Base-by-base conservation (phyloP, 2,329 filamentous ascomycete genomes). In the Hymenoscyphus fraxineus region DNA sequence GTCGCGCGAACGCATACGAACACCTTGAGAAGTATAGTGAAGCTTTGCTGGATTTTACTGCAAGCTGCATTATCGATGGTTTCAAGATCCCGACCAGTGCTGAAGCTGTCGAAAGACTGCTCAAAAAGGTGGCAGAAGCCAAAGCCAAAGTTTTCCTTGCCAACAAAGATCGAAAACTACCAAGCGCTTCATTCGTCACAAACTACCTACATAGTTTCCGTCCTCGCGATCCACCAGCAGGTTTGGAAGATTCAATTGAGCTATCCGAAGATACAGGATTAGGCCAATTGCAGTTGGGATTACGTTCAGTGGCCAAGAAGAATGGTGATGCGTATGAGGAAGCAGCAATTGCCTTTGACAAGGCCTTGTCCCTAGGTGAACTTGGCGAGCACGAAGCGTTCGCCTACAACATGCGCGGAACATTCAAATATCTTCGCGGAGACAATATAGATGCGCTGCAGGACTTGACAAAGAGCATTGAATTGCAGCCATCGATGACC, bases 121-220 rank as follows among this genome's bases (percentile, higher is more conserved):
- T 99, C 68, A 98, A 98, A 84, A 96, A 96, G 81, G 94, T 98
- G 59, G 95, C 95, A 58, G 94, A 98, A 80, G 85, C 91, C 70
- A 97, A 97, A 82, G 94, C 91, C 69, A 93, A 94, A 80, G 88
- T 87, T 69, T 97, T 99, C 75, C 83, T 99, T 63, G 86, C 85
- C 73, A 84, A 85, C 66, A 94, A 93, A 78, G 81, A 83, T 40
- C 90, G 92, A 80, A 94, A 92, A 80, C 85, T 99, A 60, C 95
- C 95, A 22, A 97, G 93, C 78, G 90, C 95, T 38, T 97, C 93
- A 13, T 99, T 98, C 73, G 93, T 99, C 70, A 92, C 93, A 76
- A 99, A 99, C 83, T 99, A 99, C 79, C 89, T 99, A 39, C 94
- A 98, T 81, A 98, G 94, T 81, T 99, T 99, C 90, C 90, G 95